Percentiles rank a stretch among this genome's conserved stretches.
phyloP scores from a whole-genome alignment of 129 eudicot genomes.

The Arctium lappa region DNA sequence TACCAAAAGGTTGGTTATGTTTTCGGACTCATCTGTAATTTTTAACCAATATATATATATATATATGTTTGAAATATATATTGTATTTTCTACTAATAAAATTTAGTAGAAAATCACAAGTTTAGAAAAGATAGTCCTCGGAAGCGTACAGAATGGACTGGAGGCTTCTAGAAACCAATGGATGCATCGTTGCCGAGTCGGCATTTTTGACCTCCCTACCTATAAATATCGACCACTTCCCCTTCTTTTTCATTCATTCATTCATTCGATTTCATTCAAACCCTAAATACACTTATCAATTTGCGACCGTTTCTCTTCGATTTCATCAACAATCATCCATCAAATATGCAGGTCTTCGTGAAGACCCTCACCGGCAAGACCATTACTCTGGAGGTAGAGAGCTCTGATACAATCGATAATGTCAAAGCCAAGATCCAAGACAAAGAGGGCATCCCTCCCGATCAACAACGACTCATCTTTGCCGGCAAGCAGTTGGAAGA shows the following conservation, averaged over 20 bases:
- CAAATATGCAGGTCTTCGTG: neutral
- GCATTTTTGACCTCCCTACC: neutral
- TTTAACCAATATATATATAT: too few species aligned
- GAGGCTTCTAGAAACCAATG: neutral
- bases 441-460: neutral
- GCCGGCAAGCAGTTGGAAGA: neutral
- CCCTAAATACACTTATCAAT: neutral
- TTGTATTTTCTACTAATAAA: too few species aligned
- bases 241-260: neutral
- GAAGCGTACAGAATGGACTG: neutral
- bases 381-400: neutral
- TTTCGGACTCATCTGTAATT: too few species aligned
- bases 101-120: too few species aligned
- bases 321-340: neutral
- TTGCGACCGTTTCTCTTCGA: neutral
- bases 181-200: neutral
- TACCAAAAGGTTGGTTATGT: too few species aligned
- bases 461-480: neutral
- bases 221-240: neutral
- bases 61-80: too few species aligned
- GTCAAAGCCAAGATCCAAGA: neutral
- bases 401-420: neutral
- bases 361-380: neutral
- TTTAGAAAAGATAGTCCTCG: too few species aligned
- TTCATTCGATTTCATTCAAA: neutral